These are phyloP conservation scores for Cystobasidium pallidum DNA, from an alignment of 1,284 basidiomycete genomes.

Conservation along the genomic window DNA sequence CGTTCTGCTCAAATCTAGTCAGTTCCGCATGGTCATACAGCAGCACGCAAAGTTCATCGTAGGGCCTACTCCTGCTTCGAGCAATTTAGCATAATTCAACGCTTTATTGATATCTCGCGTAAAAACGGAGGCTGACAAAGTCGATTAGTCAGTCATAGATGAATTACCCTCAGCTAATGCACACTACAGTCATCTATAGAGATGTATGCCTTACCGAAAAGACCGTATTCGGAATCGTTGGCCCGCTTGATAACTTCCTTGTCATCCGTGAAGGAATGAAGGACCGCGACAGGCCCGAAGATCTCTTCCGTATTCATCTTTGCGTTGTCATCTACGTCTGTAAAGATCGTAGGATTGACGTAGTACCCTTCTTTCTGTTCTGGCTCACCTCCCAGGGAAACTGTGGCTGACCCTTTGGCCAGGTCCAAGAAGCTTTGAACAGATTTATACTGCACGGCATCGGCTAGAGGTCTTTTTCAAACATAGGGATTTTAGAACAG, in stretches of 20 bases:
- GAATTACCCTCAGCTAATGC: background rate
- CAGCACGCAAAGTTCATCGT: no score
- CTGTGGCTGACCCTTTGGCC: conserved; percentile 40
- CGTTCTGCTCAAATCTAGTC: conserved; percentile 8
- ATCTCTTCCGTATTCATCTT: conserved; percentile 55
- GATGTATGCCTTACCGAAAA: conserved; percentile 21
- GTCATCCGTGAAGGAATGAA: conserved; percentile 51
- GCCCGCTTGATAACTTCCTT: conserved; percentile 71
- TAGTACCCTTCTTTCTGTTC: conserved; percentile 54
- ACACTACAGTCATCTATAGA: background rate
- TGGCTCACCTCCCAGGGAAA: conserved; percentile 30
- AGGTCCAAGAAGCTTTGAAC: conserved; percentile 46
- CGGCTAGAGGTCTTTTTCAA: conserved; percentile 45
- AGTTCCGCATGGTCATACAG: background rate
- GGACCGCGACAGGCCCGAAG: conserved; percentile 49
- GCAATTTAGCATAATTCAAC: conserved; percentile 44
- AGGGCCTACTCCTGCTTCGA: conserved; percentile 46
- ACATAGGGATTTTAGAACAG: no score
- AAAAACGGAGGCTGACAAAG: conserved; percentile 42
- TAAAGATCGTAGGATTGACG: conserved; percentile 54
- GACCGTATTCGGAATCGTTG: conserved; percentile 62
- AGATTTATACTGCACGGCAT: conserved; percentile 46
- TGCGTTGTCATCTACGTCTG: conserved; percentile 57
- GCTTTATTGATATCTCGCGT: conserved; percentile 47
- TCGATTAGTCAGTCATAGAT: background rate